Percentiles rank a stretch among this genome's conserved stretches.
Conservation (phyloP, 2,329 filamentous ascomycete genomes). For the Microsporum ferrugineum region DNA sequence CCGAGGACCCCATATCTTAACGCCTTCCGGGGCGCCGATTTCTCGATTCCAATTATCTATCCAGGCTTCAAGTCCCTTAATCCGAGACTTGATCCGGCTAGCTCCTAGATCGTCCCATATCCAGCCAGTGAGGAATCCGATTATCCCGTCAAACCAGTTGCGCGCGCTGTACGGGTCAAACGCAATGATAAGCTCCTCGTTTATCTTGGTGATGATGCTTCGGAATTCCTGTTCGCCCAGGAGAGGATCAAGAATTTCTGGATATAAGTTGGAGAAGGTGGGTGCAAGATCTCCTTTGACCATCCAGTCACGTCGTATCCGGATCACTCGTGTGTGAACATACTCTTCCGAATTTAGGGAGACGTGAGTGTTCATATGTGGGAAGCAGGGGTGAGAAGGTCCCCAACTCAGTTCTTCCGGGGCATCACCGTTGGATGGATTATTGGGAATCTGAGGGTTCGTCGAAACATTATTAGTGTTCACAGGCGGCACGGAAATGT, state of each 20-base stretch:
- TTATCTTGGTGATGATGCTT: constrained; percentile 67
- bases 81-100: constrained; percentile 59
- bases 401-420: constrained; percentile 76
- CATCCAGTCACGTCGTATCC: constrained; percentile 86
- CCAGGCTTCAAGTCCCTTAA: constrained; percentile 64
- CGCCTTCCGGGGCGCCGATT: constrained; percentile 46
- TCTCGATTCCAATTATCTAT: constrained; percentile 77
- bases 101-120: constrained; percentile 84
- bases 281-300: constrained; percentile 79
- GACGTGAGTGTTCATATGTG: constrained; percentile 86
- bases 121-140: constrained; percentile 82
- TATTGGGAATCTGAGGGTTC: constrained; percentile 16
- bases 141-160: constrained; percentile 65
- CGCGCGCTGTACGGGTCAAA: constrained; percentile 68
- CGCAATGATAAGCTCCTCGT: constrained; percentile 60
- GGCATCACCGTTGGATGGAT: constrained; percentile 22
- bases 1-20: constrained; percentile 66
- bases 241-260: constrained; percentile 83
- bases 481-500: constrained; percentile 26
- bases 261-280: constrained; percentile 89
- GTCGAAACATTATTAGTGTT: constrained; percentile 8
- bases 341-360: constrained; percentile 64
- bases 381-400: constrained; percentile 84
- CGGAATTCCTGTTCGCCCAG: constrained; percentile 81
- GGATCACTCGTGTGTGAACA: constrained; percentile 72